A percentile compares a stretch with the other conserved stretches of the same genome.
phyloP scores from a whole-genome alignment of 805 yeast genomes.

The Kazachstania africana region DNA sequence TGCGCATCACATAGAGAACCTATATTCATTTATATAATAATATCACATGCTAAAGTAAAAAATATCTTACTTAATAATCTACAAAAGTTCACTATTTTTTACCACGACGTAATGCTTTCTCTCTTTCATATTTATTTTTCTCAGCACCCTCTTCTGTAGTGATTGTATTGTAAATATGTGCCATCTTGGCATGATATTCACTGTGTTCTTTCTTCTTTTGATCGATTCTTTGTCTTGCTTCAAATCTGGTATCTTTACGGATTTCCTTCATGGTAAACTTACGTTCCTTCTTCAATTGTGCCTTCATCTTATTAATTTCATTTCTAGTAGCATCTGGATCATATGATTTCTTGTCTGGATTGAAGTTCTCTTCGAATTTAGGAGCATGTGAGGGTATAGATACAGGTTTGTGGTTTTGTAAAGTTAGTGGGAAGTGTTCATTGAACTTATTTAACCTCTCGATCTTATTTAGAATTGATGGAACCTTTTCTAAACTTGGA shows the following conservation, averaged over 20 bases:
- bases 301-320: constrained; percentile 72
- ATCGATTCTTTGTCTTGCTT: constrained; percentile 71
- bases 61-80: background rate
- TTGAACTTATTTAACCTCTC: constrained; percentile 39
- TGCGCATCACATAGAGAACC: background rate
- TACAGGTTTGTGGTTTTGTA: constrained; percentile 76
- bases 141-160: constrained; percentile 93
- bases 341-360: constrained; percentile 87
- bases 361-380: constrained; percentile 88
- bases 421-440: constrained; percentile 55
- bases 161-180: constrained; percentile 72
- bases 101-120: constrained; percentile 52
- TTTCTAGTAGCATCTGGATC: constrained; percentile 73
- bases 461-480: constrained; percentile 33
- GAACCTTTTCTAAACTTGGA: constrained; percentile 25
- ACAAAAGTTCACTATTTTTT: constrained; percentile 19
- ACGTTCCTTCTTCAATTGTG: constrained; percentile 82
- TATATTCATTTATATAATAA: background rate
- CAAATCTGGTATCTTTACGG: constrained; percentile 78
- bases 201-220: constrained; percentile 66
- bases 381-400: constrained; percentile 83
- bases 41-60: background rate
- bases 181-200: constrained; percentile 84
- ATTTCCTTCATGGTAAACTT: constrained; percentile 81
- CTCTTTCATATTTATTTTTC: constrained; percentile 83